Evolutionary conservation across 164 flowering plant genomes (phyloP).

Genomic region (Tetrastigma voinierianum): DNA sequence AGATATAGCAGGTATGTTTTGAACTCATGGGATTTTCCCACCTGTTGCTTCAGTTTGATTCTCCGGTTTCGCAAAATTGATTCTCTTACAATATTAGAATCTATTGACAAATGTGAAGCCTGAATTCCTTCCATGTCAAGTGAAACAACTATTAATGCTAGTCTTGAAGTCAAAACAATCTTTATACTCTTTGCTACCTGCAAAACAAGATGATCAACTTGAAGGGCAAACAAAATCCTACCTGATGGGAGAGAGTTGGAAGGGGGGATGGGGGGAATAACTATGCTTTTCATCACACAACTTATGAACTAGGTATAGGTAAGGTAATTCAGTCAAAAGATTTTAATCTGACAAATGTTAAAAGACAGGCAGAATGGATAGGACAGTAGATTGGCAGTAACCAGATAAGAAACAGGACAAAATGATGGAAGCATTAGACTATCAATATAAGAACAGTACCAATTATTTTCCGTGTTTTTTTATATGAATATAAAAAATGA

Average conservation of each 20-base stretch:
- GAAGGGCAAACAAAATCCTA: not conserved
- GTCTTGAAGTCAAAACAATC: constrained; percentile 48
- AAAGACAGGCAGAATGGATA: not conserved
- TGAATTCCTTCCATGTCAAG: constrained; percentile 68
- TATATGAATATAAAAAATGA: not conserved
- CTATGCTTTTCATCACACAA: not conserved
- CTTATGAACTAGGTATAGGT: not conserved
- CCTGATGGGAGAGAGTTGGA: not conserved
- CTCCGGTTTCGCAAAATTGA: constrained; percentile 56
- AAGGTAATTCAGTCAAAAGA: not conserved
- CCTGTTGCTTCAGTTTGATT: constrained; percentile 55
- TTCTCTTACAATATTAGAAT: constrained; percentile 54
- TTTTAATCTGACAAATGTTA: not conserved
- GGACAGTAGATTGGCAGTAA: not conserved
- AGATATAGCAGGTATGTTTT: not conserved
- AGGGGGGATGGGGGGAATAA: no score
- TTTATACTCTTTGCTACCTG: constrained; percentile 84
- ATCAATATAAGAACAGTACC: not conserved
- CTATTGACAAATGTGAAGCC: constrained; percentile 48
- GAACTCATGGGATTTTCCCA: constrained; percentile 15
- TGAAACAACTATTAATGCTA: constrained; percentile 51
- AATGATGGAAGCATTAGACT: not conserved
- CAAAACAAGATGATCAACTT: constrained; percentile 10
- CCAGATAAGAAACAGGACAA: not conserved
- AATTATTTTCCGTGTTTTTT: not conserved